Base-by-base conservation (phyloP, 1,284 basidiomycete species). In the Boletellus deceptivus region DNA sequence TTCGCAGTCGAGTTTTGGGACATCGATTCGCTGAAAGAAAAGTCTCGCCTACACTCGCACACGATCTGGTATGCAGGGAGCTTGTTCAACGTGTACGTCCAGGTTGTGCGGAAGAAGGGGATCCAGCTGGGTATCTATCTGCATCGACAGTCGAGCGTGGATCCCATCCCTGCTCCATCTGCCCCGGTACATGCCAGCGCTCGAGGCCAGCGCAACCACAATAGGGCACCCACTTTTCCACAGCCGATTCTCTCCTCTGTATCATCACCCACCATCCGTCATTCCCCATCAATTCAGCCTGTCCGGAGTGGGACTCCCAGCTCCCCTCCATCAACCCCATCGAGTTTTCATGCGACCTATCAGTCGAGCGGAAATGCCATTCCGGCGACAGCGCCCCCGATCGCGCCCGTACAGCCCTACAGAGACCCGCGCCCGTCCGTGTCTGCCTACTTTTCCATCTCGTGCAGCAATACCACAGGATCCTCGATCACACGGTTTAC, bases 1-100 rank as follows among this genome's bases (percentile, higher is more conserved):
- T 91, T 96, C 63, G 83, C 83, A 6, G 90, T 93, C 43, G 93
- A 97, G 69, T 96, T 96, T 67, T 96, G 90, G 84, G 89, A 91
- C 58, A 78, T 93, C 24, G 88, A 91, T 58, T 73, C 78, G 43
- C 76, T 97, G 41, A 86, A 84, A 51, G 93, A 96, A 67, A 95
- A 93, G 70, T 84, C 84, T 50, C 77, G 92, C 57, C 75, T 89
- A 48, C 78, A 89, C 59, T 88, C 83, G 6, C 83, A 84, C 47
- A 90, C 86, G 4, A 74, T 92, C 34, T 91, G 88, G 83, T 86
- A 88, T 61, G 86, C 83, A 6, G 89, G 89, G 35, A 91, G 80
- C 60, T 68, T 88, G 59, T 91, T 83, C 72, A 93, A 93, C 57
- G 83, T 93, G 6, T 97, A 96, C 63, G 84, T 95, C 34, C 93